Conservation (phyloP, 495 filamentous ascomycete genomes). For the Acidomyces sp. region DNA sequence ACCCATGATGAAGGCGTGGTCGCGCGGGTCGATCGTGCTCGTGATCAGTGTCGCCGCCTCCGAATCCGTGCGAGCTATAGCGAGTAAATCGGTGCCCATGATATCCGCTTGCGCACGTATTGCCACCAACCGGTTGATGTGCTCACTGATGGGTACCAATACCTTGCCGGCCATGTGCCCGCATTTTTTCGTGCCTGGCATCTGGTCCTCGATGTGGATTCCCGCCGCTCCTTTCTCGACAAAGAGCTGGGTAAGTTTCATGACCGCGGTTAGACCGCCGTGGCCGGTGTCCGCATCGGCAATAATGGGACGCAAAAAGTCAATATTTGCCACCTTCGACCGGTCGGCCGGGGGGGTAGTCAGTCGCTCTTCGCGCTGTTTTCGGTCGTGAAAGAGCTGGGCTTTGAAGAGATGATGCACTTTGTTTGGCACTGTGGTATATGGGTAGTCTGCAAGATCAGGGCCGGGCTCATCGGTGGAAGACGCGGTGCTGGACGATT, state of each 20-base stretch:
- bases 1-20: conserved; percentile 88
- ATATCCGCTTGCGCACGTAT: conserved; percentile 97
- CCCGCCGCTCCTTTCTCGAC: conserved; percentile 93
- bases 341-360: conserved; percentile 63
- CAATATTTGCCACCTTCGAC: conserved; percentile 61
- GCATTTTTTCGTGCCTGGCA: conserved; percentile 97
- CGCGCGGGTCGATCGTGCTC: conserved; percentile 84
- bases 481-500: conserved; percentile 92
- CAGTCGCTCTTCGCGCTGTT: conserved; percentile 90
- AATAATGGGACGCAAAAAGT: conserved; percentile 92
- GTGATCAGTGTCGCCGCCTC: conserved; percentile 97
- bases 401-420: conserved; percentile 94
- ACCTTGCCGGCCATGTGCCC: conserved; percentile 99
- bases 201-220: conserved; percentile 98
- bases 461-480: conserved; percentile 89
- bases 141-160: conserved; percentile 89
- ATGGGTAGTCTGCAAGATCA: conserved; percentile 96
- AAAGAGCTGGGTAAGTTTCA: conserved; percentile 98
- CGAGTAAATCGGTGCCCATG: conserved; percentile 84
- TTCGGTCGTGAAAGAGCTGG: conserved; percentile 98
- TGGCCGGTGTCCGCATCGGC: conserved; percentile 97
- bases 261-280: conserved; percentile 89
- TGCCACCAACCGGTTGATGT: conserved; percentile 94
- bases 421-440: conserved; percentile 97
- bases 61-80: conserved; percentile 88